Evolutionary conservation across 768 basidiomycete genomes (phyloP).

Genomic region (Trametes gibbosa): DNA sequence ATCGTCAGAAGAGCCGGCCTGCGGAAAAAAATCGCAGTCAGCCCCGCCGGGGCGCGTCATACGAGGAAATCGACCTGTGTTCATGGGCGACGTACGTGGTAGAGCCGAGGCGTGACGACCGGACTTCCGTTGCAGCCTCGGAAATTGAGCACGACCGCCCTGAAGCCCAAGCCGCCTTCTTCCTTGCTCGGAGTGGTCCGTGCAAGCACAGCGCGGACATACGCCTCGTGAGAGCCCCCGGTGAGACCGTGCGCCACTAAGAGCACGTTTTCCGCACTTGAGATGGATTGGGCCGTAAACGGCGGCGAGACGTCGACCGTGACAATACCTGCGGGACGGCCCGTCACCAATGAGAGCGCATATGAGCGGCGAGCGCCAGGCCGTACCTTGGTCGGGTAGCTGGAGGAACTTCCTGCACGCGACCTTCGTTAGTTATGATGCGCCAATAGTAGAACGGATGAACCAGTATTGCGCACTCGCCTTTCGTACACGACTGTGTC

Average conservation of each 20-base stretch:
- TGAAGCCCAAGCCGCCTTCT: slow-evolving; percentile 18
- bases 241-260: slow-evolving; percentile 27
- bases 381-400: slow-evolving; percentile 55
- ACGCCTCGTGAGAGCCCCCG: slow-evolving; percentile 26
- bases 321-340: slow-evolving; percentile 17
- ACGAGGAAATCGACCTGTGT: background rate
- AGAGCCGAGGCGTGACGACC: slow-evolving; percentile 22
- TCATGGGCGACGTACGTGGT: slow-evolving; percentile 18
- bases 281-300: slow-evolving; percentile 6
- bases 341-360: background rate
- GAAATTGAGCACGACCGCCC: slow-evolving; percentile 25
- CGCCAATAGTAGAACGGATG: too few relatives aligned
- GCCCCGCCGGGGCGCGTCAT: background rate
- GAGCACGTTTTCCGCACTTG: slow-evolving; percentile 15
- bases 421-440: background rate
- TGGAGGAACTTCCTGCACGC: slow-evolving; percentile 42
- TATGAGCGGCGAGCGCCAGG: slow-evolving; percentile 18
- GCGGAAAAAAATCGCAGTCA: background rate
- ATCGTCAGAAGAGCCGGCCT: slow-evolving; percentile 28
- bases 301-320: slow-evolving; percentile 25
- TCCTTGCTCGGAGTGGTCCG: slow-evolving; percentile 6
- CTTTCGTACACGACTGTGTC: slow-evolving; percentile 53
- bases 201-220: slow-evolving; percentile 22
- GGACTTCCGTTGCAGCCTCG: slow-evolving; percentile 26
- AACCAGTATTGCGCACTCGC: slow-evolving; percentile 27